phyloP scores from a whole-genome alignment of 352 stramenopile species.

The Pythium scleroteichum region DNA sequence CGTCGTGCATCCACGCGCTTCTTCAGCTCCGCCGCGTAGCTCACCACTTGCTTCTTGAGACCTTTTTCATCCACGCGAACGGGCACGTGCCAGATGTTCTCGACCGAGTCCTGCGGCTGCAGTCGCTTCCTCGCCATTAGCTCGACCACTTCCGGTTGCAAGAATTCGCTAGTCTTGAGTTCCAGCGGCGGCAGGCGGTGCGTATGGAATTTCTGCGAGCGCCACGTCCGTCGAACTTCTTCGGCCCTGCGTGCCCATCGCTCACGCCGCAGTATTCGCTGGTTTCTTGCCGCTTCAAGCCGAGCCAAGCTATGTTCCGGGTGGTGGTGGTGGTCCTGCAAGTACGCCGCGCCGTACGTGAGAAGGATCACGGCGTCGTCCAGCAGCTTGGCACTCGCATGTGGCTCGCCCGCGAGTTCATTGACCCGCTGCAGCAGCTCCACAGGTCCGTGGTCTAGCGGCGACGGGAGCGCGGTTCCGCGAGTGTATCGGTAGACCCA shows the following conservation, averaged over 20 bases:
- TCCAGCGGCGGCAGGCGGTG: slow-evolving; percentile 41
- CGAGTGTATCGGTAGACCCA: slow-evolving; percentile 31
- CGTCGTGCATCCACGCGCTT: slow-evolving; percentile 36
- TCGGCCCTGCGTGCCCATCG: slow-evolving; percentile 1
- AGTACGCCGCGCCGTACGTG: slow-evolving; percentile 42
- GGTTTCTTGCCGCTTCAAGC: slow-evolving; percentile 10
- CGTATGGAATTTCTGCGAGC: slow-evolving; percentile 51
- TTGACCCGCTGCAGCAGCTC: slow-evolving; percentile 19
- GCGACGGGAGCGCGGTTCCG: slow-evolving; percentile 23
- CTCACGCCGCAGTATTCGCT: slow-evolving; percentile 21
- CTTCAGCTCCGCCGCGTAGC: slow-evolving; percentile 41
- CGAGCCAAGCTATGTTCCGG: background rate
- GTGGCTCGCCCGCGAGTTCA: slow-evolving; percentile 13
- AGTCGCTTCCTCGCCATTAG: slow-evolving; percentile 22
- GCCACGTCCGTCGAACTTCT: slow-evolving; percentile 33
- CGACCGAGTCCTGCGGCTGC: slow-evolving; percentile 19
- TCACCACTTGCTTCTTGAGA: slow-evolving; percentile 40
- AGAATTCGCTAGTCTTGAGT: slow-evolving; percentile 38
- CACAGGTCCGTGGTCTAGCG: slow-evolving; percentile 28
- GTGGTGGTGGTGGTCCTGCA: slow-evolving; percentile 28
- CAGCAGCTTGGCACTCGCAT: slow-evolving; percentile 28
- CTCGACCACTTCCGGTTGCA: slow-evolving; percentile 43
- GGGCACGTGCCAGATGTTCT: slow-evolving; percentile 15
- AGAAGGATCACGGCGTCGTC: slow-evolving; percentile 53
- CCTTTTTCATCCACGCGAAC: slow-evolving; percentile 38